Base-by-base conservation (phyloP, 1,284 basidiomycete genomes). In the Ceratobasidium sp. region DNA sequence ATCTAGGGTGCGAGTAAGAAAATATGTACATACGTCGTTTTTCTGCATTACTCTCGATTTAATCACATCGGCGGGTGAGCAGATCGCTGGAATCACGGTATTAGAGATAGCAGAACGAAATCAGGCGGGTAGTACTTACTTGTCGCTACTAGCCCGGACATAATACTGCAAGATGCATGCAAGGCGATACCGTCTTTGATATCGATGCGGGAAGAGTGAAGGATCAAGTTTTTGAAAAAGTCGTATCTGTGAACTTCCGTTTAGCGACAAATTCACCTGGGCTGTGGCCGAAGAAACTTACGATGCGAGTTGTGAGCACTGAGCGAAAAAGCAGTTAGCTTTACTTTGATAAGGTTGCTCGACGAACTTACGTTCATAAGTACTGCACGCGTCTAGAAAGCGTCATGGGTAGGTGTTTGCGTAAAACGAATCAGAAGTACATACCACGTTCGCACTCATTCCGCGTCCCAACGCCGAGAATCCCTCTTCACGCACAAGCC, bases 121-220 rank as follows among this genome's bases (percentile, higher is more conserved):
- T 12, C 77, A 76, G 12, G 76, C 26, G 41, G 23, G 28, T 16
- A 18, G n/a, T 36, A 75, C 76, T 45, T 59, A 77, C 78, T 85
- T 2, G 85, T 86, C 0, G 85, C 85, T 6, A 85, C 83, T 2
- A 84, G 84, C 1, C 85, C 85, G 0, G 84, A 82, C 12, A 83
- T 77, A 36, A 84, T 81, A 23, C 82, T 83, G 0, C 84, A 82
- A 10, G 79, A 75, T 62, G 84, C 83, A 76, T 85, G 84, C 10
- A 85, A 77, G 0, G 78, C 79, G 36, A 84, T 80, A 2, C 84
- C 85, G 70, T 85, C 83, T 1, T 76, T 59, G 72, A 85, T 80
- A 62, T 79, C 78, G 26, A 77, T 77, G 16, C 78, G 53, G 12
- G 61, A 21, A 21, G 71, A 75, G 16, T 76, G 69, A n/a, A 83